Conservation (phyloP, 2,329 filamentous ascomycete species). For the Fusarium clavum region DNA sequence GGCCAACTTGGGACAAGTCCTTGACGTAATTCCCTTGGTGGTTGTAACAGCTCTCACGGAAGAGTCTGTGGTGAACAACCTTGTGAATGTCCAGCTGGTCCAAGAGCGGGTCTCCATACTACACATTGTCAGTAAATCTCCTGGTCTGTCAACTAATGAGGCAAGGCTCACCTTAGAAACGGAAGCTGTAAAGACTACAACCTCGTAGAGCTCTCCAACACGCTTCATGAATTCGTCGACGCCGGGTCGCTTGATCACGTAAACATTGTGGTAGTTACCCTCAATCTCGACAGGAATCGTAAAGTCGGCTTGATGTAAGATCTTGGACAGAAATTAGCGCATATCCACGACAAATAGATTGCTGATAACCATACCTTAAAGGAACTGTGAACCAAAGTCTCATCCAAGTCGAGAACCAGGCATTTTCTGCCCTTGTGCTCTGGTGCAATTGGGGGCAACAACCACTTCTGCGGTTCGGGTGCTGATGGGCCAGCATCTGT, state of each 20-base stretch:
- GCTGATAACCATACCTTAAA: conserved; percentile 78
- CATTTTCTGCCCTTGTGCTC: conserved; percentile 91
- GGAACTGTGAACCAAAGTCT: conserved; percentile 97
- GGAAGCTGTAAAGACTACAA: conserved; percentile 98
- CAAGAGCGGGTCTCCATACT: conserved; percentile 96
- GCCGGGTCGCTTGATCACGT: conserved; percentile 98
- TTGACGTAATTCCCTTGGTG: conserved; percentile 99
- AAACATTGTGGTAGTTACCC: conserved; percentile 98
- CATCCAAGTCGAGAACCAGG: conserved; percentile 92
- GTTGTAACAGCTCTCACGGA: conserved; percentile 99
- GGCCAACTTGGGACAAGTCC: conserved; percentile 95
- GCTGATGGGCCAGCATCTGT: conserved; percentile 57
- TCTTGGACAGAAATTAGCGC: conserved; percentile 64
- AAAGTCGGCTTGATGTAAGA: conserved; percentile 97
- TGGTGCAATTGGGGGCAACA: conserved; percentile 84
- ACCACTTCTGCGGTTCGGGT: conserved; percentile 67
- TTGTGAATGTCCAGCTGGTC: conserved; percentile 98
- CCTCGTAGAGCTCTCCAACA: conserved; percentile 96
- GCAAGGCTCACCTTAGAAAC: conserved; percentile 84
- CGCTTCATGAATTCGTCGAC: conserved; percentile 99
- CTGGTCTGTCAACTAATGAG: background rate
- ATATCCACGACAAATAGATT: background rate
- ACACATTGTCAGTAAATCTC: conserved; percentile 47
- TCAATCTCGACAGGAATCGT: conserved; percentile 99
- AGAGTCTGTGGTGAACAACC: conserved; percentile 94